Conservation (phyloP, 495 filamentous ascomycete genomes). For the Talaromyces thailandensis region DNA sequence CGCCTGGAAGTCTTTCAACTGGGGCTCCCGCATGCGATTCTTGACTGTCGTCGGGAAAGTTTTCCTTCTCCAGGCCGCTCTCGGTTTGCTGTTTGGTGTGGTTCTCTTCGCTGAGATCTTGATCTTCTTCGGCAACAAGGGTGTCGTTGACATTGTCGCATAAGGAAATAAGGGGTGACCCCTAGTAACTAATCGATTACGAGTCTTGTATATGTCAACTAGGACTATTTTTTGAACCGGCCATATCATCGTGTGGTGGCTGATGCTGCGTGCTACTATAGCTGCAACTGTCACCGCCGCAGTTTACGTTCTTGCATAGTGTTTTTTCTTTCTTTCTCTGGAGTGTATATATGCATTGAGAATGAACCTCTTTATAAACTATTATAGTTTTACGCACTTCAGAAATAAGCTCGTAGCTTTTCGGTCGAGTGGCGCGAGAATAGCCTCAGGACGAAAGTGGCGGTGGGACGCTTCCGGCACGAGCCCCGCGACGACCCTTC, state of each 20-base stretch:
- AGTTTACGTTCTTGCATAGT: neutral
- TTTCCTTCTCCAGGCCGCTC: slow-evolving; percentile 37
- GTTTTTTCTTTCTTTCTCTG: neutral
- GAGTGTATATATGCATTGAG: neutral
- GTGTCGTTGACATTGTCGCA: neutral
- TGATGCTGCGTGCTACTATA: neutral
- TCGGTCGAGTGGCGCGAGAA: neutral
- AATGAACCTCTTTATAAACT: neutral
- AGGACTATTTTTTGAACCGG: neutral
- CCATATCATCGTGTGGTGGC: neutral
- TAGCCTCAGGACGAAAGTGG: slow-evolving; percentile 2
- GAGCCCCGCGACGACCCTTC: neutral
- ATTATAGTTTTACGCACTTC: neutral
- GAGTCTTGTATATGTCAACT: neutral
- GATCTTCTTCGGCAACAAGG: slow-evolving; percentile 13
- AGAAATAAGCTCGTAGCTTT: neutral
- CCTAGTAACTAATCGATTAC: neutral
- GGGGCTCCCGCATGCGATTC: slow-evolving; percentile 54
- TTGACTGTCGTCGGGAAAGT: slow-evolving; percentile 62
- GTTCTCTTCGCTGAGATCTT: slow-evolving; percentile 26
- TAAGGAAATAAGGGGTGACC: neutral
- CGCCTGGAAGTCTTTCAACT: slow-evolving; percentile 63
- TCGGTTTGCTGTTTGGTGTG: slow-evolving; percentile 31
- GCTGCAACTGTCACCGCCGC: neutral
- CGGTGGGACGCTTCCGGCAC: slow-evolving; percentile 4